Conservation (phyloP, 139 green algal genomes). For the Coelastrella sp. region DNA sequence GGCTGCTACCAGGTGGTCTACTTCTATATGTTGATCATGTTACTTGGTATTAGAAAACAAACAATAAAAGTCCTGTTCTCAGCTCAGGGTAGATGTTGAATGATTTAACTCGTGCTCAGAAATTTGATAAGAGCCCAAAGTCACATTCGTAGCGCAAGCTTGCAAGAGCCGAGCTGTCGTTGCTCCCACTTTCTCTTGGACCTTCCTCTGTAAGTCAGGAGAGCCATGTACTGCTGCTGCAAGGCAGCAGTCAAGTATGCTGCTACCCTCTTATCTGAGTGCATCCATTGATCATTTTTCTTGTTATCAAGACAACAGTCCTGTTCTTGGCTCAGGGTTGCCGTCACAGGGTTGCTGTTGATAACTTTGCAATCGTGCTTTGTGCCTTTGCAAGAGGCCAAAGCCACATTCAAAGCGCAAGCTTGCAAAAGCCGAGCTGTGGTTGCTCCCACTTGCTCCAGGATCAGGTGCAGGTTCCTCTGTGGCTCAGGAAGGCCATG, state of each 20-base stretch:
- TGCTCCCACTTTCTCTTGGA: slow-evolving; percentile 35
- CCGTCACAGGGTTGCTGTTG: too few relatives aligned
- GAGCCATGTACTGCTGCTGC: slow-evolving; percentile 40
- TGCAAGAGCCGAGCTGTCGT: slow-evolving; percentile 45
- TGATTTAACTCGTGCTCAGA: too few relatives aligned
- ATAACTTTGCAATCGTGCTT: too few relatives aligned
- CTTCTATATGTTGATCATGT: background rate
- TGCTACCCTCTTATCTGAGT: too few relatives aligned
- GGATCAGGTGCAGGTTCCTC: background rate
- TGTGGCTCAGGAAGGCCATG: slow-evolving; percentile 22
- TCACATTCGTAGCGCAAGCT: slow-evolving; percentile 50
- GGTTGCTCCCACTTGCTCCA: slow-evolving; percentile 43
- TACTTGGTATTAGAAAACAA: background rate
- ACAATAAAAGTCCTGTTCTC: background rate
- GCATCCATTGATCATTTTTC: background rate
- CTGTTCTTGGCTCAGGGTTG: background rate
- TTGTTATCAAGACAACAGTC: background rate
- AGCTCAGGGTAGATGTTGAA: too few relatives aligned
- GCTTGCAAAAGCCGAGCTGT: slow-evolving; percentile 50
- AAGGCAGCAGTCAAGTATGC: slow-evolving; percentile 6
- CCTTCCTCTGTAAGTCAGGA: slow-evolving; percentile 23
- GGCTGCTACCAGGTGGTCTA: background rate
- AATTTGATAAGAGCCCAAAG: background rate
- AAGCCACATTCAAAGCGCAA: slow-evolving; percentile 43
- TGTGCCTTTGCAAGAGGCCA: too few relatives aligned